Evolutionary conservation across 768 basidiomycete species (phyloP), one percentile per base, ranked within the genome.

Genomic region (Amanita pallidorosea): DNA sequence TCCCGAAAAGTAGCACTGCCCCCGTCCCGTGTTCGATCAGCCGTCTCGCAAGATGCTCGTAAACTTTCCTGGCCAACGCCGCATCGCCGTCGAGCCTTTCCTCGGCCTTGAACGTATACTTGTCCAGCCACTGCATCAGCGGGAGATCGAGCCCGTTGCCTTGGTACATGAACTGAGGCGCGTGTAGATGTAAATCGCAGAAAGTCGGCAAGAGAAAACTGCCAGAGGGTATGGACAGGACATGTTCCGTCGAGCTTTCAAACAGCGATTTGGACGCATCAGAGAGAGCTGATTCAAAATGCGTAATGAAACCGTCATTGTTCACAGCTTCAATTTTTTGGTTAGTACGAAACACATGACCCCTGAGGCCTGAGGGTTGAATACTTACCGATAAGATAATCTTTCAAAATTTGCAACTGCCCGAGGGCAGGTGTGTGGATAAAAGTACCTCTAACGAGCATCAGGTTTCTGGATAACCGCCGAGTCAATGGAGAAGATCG

Each of bases 101-200:
- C 60, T 94, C 92, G 0, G 90, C 85, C 57, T 81, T 80, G 62
- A 85, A 90, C 0, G 89, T 85, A 55, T 93, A 93, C 27, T 74
- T 72, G 35, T 88, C 73, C 7, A 93, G 74, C 90, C 90, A 91
- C 56, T 88, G 65, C 81, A 91, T 83, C 34, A 92, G 66, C 4
- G 89, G 86, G 2, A 90, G 73, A 62, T 94, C 86, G 4, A 93
- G 72, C 0, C 91, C 90, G 1, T 80, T 89, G 2, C 92, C 92
- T 51, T 89, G 84, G 53, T 91, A 93, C 31, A 92, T 70, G 61
- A 86, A 92, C 61, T 94, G 92, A 1, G 91, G 88, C 0, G 90
- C 89, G 61, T 94, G 91, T 0, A 92, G 72, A 60, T 93, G 90
- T 4, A 89, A 70, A 63, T 93, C 90, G 51, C 77, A 80, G 63